These are phyloP conservation scores for Tuber microsphaerosporum DNA, from an alignment of 495 filamentous ascomycete genomes.

Conservation along the genomic window DNA sequence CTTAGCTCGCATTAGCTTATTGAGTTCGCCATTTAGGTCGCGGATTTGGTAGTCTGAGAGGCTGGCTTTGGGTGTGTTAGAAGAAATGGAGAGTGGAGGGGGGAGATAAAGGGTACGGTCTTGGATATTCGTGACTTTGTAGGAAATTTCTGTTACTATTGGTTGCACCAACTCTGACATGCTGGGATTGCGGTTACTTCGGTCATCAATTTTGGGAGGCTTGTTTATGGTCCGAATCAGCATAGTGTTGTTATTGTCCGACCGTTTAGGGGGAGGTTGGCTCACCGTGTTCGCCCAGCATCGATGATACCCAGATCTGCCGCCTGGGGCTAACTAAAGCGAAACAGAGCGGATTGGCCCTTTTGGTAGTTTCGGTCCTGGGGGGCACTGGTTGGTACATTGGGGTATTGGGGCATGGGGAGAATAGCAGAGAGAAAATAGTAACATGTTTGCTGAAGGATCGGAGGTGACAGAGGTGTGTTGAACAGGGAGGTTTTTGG, in stretches of 20 bases:
- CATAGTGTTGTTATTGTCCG: background rate
- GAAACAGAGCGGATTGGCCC: slow-evolving; percentile 99
- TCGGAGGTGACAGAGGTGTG: too few relatives aligned
- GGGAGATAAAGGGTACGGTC: slow-evolving; percentile 48
- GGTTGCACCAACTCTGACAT: slow-evolving; percentile 97
- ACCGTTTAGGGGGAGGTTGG: background rate
- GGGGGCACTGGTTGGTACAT: background rate
- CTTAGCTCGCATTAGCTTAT: slow-evolving; percentile 97
- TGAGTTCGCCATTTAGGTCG: slow-evolving; percentile 98
- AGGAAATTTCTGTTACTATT: slow-evolving; percentile 93
- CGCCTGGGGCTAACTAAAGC: slow-evolving; percentile 95
- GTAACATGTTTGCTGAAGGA: background rate
- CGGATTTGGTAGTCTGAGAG: slow-evolving; percentile 96
- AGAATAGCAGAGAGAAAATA: background rate
- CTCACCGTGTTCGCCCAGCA: slow-evolving; percentile 67
- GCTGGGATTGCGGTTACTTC: slow-evolving; percentile 71
- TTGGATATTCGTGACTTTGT: slow-evolving; percentile 93
- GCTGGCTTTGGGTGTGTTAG: slow-evolving; percentile 8
- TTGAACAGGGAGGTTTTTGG: too few relatives aligned
- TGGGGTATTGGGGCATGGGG: background rate
- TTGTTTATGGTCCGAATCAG: background rate
- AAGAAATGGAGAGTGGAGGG: background rate
- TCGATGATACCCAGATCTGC: slow-evolving; percentile 94
- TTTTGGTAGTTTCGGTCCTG: slow-evolving; percentile 75
- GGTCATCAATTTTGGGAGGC: slow-evolving; percentile 76